A percentile compares a stretch with the other conserved stretches of the same genome.
phyloP scores from a whole-genome alignment of 176 grass and related monocot species.

The Ensete ventricosum region DNA sequence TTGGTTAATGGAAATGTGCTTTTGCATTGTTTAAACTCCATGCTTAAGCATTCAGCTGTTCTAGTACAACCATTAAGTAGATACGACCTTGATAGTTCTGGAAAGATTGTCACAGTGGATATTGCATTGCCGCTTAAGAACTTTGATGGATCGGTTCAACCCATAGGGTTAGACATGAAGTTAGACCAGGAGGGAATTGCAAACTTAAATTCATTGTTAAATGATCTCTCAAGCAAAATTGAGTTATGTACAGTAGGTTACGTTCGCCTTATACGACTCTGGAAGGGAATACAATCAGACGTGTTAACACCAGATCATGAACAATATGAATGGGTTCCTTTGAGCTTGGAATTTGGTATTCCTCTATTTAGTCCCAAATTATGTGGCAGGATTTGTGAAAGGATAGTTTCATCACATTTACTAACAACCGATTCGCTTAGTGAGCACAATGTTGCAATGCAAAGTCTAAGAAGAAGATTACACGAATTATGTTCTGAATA shows the following conservation, averaged over 20 bases:
- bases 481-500: slow-evolving; percentile 83
- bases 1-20: slow-evolving; percentile 91
- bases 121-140: slow-evolving; percentile 75
- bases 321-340: slow-evolving; percentile 83
- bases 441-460: slow-evolving; percentile 71
- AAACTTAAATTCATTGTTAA: slow-evolving; percentile 57
- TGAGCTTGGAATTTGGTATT: slow-evolving; percentile 94
- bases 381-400: slow-evolving; percentile 79
- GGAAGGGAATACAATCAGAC: slow-evolving; percentile 36
- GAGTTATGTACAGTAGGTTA: slow-evolving; percentile 72
- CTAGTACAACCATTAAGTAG: slow-evolving; percentile 79
- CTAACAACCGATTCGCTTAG: slow-evolving; percentile 64
- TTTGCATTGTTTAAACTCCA: slow-evolving; percentile 86
- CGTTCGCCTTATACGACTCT: slow-evolving; percentile 78
- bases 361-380: slow-evolving; percentile 86
- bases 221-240: slow-evolving; percentile 54
- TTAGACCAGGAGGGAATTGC: slow-evolving; percentile 35
- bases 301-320: slow-evolving; percentile 30
- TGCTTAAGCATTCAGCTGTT: slow-evolving; percentile 80
- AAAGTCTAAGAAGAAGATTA: slow-evolving; percentile 60
- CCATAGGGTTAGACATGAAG: slow-evolving; percentile 34
- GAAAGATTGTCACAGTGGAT: slow-evolving; percentile 66
- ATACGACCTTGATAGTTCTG: slow-evolving; percentile 66
- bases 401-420: slow-evolving; percentile 49
- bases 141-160: slow-evolving; percentile 56